These are phyloP conservation scores for Cyberlindnera galapagoensis DNA, from an alignment of 805 yeast species.

Conservation along the genomic window DNA sequence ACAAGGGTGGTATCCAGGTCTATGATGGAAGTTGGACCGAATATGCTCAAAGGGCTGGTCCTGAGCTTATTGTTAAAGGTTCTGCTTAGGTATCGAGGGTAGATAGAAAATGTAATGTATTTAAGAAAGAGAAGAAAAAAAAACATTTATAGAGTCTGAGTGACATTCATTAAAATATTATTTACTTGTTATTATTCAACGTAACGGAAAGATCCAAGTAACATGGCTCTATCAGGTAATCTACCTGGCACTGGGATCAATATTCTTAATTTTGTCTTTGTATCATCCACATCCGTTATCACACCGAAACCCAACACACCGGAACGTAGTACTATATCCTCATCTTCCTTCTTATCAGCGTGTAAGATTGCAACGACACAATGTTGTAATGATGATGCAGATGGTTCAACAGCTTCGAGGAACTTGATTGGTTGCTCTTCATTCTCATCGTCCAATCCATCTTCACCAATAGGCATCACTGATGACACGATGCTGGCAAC, in stretches of 20 bases:
- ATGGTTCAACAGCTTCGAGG: constrained; percentile 35
- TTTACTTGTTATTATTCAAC: constrained; percentile 45
- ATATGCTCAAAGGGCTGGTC: constrained; percentile 73
- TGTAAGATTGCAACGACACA: constrained; percentile 62
- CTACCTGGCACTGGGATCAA: constrained; percentile 85
- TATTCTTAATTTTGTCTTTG: constrained; percentile 58
- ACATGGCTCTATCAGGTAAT: constrained; percentile 66
- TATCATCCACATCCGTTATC: constrained; percentile 57
- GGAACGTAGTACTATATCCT: constrained; percentile 42
- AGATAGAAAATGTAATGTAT: too few relatives aligned
- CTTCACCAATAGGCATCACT: constrained; percentile 23
- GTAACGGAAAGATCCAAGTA: constrained; percentile 76
- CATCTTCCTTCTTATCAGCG: constrained; percentile 40
- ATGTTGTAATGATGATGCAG: constrained; percentile 58
- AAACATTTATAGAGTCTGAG: not conserved
- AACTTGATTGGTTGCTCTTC: constrained; percentile 18
- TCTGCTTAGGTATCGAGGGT: too few relatives aligned
- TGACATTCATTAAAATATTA: not conserved
- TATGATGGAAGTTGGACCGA: constrained; percentile 92
- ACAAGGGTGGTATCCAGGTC: constrained; percentile 41
- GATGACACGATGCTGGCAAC: constrained; percentile 15
- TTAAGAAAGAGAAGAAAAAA: not conserved
- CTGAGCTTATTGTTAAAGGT: constrained; percentile 43
- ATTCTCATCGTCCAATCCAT: constrained; percentile 23
- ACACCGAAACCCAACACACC: constrained; percentile 74